These are phyloP conservation scores for Aspergillus pseudoterreus DNA, from an alignment of 2,329 filamentous ascomycete species.

Conservation along the genomic window DNA sequence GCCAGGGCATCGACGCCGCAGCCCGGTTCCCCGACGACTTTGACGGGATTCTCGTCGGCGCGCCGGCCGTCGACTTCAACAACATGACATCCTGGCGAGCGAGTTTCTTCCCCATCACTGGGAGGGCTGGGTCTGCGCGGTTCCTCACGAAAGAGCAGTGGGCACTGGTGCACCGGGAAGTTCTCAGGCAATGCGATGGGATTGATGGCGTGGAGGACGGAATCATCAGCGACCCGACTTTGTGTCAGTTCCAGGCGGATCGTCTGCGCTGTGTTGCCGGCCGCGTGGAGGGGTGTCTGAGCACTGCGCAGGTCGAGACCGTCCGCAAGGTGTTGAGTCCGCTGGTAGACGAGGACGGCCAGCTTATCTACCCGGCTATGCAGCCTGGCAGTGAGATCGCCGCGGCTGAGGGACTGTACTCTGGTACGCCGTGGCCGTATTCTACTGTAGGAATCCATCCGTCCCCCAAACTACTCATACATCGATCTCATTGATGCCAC, in stretches of 20 bases:
- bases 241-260: conserved; percentile 6
- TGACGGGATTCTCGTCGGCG: conserved; percentile 44
- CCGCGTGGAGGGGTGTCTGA: conserved; percentile 18
- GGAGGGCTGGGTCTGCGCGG: conserved; percentile 21
- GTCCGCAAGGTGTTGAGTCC: conserved; percentile 8
- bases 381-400: conserved; percentile 11
- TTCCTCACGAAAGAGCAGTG: conserved; percentile 20
- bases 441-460: not conserved
- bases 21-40: conserved; percentile 6
- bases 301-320: conserved; percentile 3
- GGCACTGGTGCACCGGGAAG: conserved; percentile 46
- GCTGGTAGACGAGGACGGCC: conserved; percentile 9
- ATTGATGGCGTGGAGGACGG: conserved; percentile 49
- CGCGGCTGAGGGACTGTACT: conserved; percentile 6
- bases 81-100: conserved; percentile 38
- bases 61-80: conserved; percentile 40
- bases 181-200: conserved; percentile 50
- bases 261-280: conserved; percentile 10
- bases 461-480: not conserved
- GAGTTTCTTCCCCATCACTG: conserved; percentile 35
- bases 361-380: conserved; percentile 17
- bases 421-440: not conserved
- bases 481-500: too few relatives aligned
- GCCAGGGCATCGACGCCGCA: conserved; percentile 6
- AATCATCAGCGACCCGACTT: conserved; percentile 42